Evolutionary conservation across 768 basidiomycete genomes (phyloP).

Genomic region (Agaricus sinodeliciosus): DNA sequence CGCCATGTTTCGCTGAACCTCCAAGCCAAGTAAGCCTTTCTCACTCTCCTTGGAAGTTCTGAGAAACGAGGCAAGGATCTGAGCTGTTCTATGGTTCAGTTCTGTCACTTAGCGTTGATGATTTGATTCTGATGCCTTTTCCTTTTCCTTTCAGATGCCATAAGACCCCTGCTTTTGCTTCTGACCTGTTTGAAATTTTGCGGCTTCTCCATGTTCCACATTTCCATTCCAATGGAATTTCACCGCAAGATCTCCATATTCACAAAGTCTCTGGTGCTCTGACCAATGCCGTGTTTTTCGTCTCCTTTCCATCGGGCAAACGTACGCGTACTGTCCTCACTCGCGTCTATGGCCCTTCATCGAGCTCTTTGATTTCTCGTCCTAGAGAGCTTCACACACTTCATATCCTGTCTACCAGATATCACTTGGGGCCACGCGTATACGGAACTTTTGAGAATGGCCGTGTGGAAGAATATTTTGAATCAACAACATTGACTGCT

Average conservation of each 20-base stretch:
- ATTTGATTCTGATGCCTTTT: conserved; percentile 15
- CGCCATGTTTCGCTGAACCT: conserved; percentile 48
- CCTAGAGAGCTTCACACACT: conserved; percentile 81
- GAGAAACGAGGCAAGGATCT: conserved; percentile 17
- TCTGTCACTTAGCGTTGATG: conserved; percentile 17
- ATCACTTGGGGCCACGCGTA: conserved; percentile 84
- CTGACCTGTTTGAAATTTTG: conserved; percentile 49
- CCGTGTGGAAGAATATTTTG: conserved; percentile 92
- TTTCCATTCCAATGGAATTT: conserved; percentile 48
- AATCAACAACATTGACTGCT: conserved; percentile 74
- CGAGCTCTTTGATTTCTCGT: conserved; percentile 82
- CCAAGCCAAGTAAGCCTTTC: conserved; percentile 61
- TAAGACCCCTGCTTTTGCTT: conserved; percentile 50
- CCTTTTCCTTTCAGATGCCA: conserved; percentile 45
- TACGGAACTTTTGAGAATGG: conserved; percentile 97
- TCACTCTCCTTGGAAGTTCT: conserved; percentile 26
- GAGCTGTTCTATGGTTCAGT: conserved; percentile 23
- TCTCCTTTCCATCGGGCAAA: conserved; percentile 58
- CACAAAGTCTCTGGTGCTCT: conserved; percentile 85
- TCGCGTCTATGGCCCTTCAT: conserved; percentile 88
- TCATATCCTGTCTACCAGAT: conserved; percentile 82
- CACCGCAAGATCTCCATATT: conserved; percentile 48
- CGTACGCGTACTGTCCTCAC: conserved; percentile 67
- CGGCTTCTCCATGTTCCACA: conserved; percentile 47
- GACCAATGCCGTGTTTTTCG: conserved; percentile 96